These are phyloP conservation scores for Fusarium caatingaense DNA, from an alignment of 2,329 filamentous ascomycete genomes.

Conservation along the genomic window DNA sequence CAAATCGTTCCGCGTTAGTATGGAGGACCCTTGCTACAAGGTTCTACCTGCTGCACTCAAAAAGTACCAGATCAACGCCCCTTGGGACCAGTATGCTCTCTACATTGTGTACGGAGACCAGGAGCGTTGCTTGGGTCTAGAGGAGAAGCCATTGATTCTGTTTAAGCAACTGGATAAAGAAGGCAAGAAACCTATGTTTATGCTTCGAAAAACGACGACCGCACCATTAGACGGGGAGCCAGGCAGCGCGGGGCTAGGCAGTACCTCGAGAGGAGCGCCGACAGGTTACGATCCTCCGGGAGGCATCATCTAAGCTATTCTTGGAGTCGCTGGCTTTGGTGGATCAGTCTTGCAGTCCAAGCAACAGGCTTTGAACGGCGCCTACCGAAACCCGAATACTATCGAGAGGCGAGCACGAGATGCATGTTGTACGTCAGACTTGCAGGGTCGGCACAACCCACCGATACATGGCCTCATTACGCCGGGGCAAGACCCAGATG, in stretches of 20 bases:
- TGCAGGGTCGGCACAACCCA: conserved; percentile 26
- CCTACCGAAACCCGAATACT: conserved; percentile 37
- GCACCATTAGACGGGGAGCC: conserved; percentile 64
- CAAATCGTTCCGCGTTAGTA: conserved; percentile 97
- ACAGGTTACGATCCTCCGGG: conserved; percentile 68
- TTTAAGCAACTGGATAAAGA: conserved; percentile 98
- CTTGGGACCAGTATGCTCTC: conserved; percentile 96
- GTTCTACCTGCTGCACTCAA: conserved; percentile 94
- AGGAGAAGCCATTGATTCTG: conserved; percentile 93
- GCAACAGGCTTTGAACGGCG: conserved; percentile 24
- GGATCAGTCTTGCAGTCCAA: conserved; percentile 8
- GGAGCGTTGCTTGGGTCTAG: conserved; percentile 89
- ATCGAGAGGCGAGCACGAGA: conserved; percentile 22
- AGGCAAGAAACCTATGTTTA: conserved; percentile 99
- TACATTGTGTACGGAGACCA: conserved; percentile 99
- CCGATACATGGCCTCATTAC: conserved; percentile 31
- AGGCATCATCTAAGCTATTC: conserved; percentile 63
- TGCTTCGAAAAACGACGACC: conserved; percentile 79
- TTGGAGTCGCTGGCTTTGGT: conserved; percentile 6
- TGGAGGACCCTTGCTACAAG: conserved; percentile 98
- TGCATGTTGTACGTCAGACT: conserved; percentile 33
- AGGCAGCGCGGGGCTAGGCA: conserved; percentile 65
- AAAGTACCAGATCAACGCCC: conserved; percentile 98
- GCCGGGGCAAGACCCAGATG: conserved; percentile 16
- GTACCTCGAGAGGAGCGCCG: conserved; percentile 57